These are phyloP conservation scores for Sphagnum magellanicum DNA, from an alignment of 228 moss, liverwort and hornwort species.

Conservation along the genomic window DNA sequence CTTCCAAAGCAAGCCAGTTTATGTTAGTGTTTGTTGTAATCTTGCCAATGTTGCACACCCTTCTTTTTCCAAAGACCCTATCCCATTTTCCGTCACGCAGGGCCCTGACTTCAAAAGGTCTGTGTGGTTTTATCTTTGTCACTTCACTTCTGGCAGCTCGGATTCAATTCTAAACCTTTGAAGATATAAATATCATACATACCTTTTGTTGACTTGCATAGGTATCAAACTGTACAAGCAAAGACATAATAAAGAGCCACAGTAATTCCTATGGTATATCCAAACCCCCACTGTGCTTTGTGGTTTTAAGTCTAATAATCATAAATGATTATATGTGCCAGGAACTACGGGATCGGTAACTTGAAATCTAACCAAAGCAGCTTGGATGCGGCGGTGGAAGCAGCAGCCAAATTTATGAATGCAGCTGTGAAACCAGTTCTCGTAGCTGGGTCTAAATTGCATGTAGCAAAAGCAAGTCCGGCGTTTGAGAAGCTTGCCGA, in stretches of 20 bases:
- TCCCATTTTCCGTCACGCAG: conserved; percentile 66
- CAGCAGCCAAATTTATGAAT: conserved; percentile 47
- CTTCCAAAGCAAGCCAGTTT: conserved; percentile 76
- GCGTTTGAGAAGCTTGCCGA: conserved; percentile 48
- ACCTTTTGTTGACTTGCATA: too few relatives aligned
- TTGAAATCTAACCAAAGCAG: conserved; percentile 35
- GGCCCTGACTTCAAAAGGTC: conserved; percentile 35
- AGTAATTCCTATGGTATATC: too few relatives aligned
- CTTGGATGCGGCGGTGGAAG: conserved; percentile 69
- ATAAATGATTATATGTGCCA: too few relatives aligned
- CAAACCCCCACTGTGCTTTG: too few relatives aligned
- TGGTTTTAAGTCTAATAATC: too few relatives aligned
- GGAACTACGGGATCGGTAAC: conserved; percentile 25
- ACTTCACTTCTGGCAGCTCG: too few relatives aligned
- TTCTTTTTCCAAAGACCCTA: conserved; percentile 46
- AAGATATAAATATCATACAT: too few relatives aligned
- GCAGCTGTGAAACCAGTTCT: conserved; percentile 77
- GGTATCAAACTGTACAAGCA: too few relatives aligned
- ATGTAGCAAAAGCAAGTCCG: conserved; percentile 40
- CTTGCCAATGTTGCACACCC: conserved; percentile 60
- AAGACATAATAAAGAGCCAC: too few relatives aligned
- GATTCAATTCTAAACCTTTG: too few relatives aligned
- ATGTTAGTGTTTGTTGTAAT: conserved; percentile 94
- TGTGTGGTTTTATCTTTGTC: too few relatives aligned
- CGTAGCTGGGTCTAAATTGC: conserved; percentile 72